These are phyloP conservation scores for Avena eriantha DNA, from an alignment of 176 grass and related monocot species.

Conservation along the genomic window DNA sequence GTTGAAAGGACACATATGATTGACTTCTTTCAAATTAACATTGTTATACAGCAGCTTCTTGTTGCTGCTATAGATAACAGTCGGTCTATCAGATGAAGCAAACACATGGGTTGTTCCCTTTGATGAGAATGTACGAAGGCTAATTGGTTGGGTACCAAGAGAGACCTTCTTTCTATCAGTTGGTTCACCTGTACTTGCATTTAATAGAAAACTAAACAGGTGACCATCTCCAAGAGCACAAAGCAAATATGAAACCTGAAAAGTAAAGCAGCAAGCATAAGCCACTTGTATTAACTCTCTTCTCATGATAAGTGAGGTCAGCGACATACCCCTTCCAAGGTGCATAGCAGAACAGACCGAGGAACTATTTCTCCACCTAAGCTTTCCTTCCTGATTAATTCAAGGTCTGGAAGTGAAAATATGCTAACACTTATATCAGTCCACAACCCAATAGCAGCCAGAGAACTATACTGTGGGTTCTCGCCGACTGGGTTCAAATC, in stretches of 20 bases:
- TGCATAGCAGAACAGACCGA: constrained; percentile 90
- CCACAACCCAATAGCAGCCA: constrained; percentile 97
- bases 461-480: not conserved
- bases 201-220: constrained; percentile 85
- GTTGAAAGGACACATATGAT: constrained; percentile 97
- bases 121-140: constrained; percentile 91
- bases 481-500: too few relatives aligned
- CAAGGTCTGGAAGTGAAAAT: constrained; percentile 90
- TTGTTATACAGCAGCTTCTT: constrained; percentile 98
- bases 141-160: constrained; percentile 94
- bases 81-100: constrained; percentile 94
- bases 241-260: constrained; percentile 72
- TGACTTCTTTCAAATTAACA: constrained; percentile 98
- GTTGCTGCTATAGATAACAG: constrained; percentile 97
- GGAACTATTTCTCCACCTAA: constrained; percentile 96
- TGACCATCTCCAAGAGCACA: constrained; percentile 98
- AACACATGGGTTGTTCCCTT: constrained; percentile 94
- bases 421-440: constrained; percentile 96
- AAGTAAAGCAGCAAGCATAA: constrained; percentile 25
- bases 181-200: constrained; percentile 71
- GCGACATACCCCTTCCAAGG: constrained; percentile 5
- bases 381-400: constrained; percentile 79
- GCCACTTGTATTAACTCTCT: constrained; percentile 12
- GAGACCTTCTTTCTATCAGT: constrained; percentile 91
- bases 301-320: constrained; percentile 22